phyloP scores from a whole-genome alignment of 2,329 filamentous ascomycete species.

The Herpotrichia juniperi region DNA sequence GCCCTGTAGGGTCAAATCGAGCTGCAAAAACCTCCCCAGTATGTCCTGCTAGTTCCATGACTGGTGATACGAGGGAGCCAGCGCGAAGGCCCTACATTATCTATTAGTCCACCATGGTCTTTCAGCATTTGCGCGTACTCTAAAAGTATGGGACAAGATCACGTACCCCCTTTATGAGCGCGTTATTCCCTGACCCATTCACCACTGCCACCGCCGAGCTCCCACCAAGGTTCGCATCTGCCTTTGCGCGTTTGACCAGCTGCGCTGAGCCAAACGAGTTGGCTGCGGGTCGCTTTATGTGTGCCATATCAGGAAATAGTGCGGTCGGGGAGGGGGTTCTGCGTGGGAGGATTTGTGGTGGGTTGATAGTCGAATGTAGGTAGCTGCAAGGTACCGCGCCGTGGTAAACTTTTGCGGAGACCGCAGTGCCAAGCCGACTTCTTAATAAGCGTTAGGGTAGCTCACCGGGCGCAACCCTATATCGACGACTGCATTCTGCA shows the following conservation, averaged over 20 bases:
- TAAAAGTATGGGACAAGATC: neutral
- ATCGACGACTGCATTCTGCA: conserved; percentile 4
- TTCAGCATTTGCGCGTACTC: conserved; percentile 31
- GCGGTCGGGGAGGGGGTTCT: neutral
- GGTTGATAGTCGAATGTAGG: neutral
- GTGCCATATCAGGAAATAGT: conserved; percentile 77
- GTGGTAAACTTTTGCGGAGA: neutral
- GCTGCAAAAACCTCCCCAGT: conserved; percentile 87
- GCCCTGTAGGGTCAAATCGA: conserved; percentile 86
- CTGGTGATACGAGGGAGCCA: conserved; percentile 82
- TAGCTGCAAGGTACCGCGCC: neutral
- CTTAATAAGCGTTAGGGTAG: neutral
- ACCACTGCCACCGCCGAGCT: conserved; percentile 63
- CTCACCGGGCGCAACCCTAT: conserved; percentile 4
- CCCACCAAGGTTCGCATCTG: conserved; percentile 61
- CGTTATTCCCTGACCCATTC: conserved; percentile 62
- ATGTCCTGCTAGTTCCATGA: conserved; percentile 88
- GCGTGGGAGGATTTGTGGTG: neutral
- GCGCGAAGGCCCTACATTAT: conserved; percentile 72
- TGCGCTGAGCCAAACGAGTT: conserved; percentile 80
- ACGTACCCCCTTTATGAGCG: conserved; percentile 71
- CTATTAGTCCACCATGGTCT: conserved; percentile 20
- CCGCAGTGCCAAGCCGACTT: neutral
- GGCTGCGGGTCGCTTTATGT: conserved; percentile 90
- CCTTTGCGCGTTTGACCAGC: conserved; percentile 88